Percentiles rank a stretch among this genome's conserved stretches.
Conservation (phyloP, 805 yeast species). For the Huiozyma naganishii region DNA sequence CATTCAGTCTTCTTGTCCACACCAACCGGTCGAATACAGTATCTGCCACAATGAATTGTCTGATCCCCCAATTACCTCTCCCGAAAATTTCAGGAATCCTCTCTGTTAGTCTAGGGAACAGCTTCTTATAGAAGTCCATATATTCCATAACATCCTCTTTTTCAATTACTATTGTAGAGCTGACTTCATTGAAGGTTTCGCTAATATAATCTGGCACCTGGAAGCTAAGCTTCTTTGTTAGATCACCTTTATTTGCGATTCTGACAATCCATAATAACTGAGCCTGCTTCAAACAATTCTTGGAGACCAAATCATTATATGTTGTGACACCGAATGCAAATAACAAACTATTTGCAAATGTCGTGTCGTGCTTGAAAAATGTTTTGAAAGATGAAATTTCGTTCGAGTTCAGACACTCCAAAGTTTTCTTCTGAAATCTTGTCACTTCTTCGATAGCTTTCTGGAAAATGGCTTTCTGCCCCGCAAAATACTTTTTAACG, state of each 20-base stretch:
- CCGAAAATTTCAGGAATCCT: conserved; percentile 49
- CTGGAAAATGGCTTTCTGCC: conserved; percentile 41
- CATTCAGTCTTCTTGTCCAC: conserved; percentile 31
- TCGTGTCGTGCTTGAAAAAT: conserved; percentile 43
- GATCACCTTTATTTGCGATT: conserved; percentile 34
- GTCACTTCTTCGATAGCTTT: conserved; percentile 31
- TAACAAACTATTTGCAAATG: conserved; percentile 43
- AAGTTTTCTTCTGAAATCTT: conserved; percentile 25
- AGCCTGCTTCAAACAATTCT: conserved; percentile 45
- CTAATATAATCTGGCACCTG: conserved; percentile 42
- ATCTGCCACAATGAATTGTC: conserved; percentile 36
- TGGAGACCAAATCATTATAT: conserved; percentile 40
- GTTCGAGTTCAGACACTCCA: conserved; percentile 34
- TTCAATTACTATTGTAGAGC: conserved; percentile 31
- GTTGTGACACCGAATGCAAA: conserved; percentile 46
- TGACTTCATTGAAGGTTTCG: conserved; percentile 30
- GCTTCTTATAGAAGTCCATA: conserved; percentile 40
- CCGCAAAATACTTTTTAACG: conserved; percentile 36
- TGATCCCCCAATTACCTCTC: conserved; percentile 36
- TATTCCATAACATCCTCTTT: conserved; percentile 47
- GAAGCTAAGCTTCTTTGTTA: conserved; percentile 14
- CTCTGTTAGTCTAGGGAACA: conserved; percentile 38
- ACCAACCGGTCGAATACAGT: conserved; percentile 41
- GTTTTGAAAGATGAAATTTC: conserved; percentile 40
- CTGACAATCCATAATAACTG: conserved; percentile 56